A percentile compares a stretch with the other conserved stretches of the same genome.
phyloP scores from a whole-genome alignment of 352 stramenopile genomes.

The Phytophthora megakarya region DNA sequence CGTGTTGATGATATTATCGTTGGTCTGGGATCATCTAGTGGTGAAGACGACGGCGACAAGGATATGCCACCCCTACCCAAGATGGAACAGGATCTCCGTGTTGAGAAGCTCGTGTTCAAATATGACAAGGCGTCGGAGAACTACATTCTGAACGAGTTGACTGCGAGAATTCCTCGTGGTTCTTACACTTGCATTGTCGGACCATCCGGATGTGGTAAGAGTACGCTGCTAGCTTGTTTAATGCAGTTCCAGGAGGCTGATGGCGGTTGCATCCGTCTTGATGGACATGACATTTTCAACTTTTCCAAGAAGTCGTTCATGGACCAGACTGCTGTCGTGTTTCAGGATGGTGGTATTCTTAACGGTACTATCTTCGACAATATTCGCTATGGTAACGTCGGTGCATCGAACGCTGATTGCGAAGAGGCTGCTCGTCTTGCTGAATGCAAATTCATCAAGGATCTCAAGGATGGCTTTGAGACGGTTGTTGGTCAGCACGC shows the following conservation, averaged over 20 bases:
- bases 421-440: slow-evolving; percentile 79
- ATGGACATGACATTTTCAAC: slow-evolving; percentile 86
- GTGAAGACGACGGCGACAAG: slow-evolving; percentile 59
- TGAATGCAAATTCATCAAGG: slow-evolving; percentile 85
- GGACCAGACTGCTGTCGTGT: slow-evolving; percentile 86
- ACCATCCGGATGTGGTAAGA: slow-evolving; percentile 87
- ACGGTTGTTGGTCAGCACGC: slow-evolving; percentile 87
- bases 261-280: slow-evolving; percentile 77
- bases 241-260: slow-evolving; percentile 90
- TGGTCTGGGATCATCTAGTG: slow-evolving; percentile 45
- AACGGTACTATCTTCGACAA: slow-evolving; percentile 91
- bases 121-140: slow-evolving; percentile 87
- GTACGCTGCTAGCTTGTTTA: slow-evolving; percentile 83
- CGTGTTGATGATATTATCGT: slow-evolving; percentile 87
- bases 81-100: slow-evolving; percentile 80
- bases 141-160: slow-evolving; percentile 81
- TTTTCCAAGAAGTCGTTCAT: slow-evolving; percentile 89
- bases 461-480: slow-evolving; percentile 81
- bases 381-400: slow-evolving; percentile 82
- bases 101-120: slow-evolving; percentile 87
- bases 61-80: slow-evolving; percentile 75
- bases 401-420: slow-evolving; percentile 77
- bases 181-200: slow-evolving; percentile 88
- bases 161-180: slow-evolving; percentile 69
- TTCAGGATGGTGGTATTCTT: slow-evolving; percentile 86